Percentiles rank a stretch among this genome's conserved stretches.
Conservation (phyloP, 371 early-diverging fungal species). For the Mucor indicus region DNA sequence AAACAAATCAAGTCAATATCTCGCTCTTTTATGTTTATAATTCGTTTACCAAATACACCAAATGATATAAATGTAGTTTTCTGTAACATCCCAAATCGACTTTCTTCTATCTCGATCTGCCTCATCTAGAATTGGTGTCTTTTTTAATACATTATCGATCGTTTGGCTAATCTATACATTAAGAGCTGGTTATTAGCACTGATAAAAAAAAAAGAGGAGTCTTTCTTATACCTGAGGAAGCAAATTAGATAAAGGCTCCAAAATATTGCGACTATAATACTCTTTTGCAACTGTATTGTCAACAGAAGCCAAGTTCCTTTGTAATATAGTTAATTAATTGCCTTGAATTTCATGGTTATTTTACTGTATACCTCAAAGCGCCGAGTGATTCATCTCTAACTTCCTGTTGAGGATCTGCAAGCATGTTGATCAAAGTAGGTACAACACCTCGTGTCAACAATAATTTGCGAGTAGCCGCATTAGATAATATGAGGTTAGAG, state of each 20-base stretch:
- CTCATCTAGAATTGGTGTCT: conserved; percentile 43
- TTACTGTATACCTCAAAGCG: conserved; percentile 53
- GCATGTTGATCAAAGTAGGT: conserved; percentile 59
- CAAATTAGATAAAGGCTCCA: conserved; percentile 47
- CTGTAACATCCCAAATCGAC: conserved; percentile 69
- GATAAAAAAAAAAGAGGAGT: not conserved
- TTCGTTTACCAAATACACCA: conserved; percentile 55
- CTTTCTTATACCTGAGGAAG: conserved; percentile 38
- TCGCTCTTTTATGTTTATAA: not conserved
- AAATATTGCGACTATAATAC: conserved; percentile 64
- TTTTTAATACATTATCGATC: conserved; percentile 48
- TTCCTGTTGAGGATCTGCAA: conserved; percentile 69
- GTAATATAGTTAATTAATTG: not conserved
- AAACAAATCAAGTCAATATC: not conserved
- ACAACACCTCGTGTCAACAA: conserved; percentile 72
- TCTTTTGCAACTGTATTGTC: conserved; percentile 65
- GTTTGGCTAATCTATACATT: conserved; percentile 37
- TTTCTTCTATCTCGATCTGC: conserved; percentile 55
- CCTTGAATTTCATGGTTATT: not conserved
- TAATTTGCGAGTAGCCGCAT: conserved; percentile 60
- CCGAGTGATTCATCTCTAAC: conserved; percentile 81
- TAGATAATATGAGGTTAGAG: conserved; percentile 69
- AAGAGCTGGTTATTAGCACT: no score
- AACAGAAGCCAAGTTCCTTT: conserved; percentile 62
- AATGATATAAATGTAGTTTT: conserved; percentile 69